Evolutionary conservation across 495 filamentous ascomycete species (phyloP).

Genomic region (Trichoderma parareesei): DNA sequence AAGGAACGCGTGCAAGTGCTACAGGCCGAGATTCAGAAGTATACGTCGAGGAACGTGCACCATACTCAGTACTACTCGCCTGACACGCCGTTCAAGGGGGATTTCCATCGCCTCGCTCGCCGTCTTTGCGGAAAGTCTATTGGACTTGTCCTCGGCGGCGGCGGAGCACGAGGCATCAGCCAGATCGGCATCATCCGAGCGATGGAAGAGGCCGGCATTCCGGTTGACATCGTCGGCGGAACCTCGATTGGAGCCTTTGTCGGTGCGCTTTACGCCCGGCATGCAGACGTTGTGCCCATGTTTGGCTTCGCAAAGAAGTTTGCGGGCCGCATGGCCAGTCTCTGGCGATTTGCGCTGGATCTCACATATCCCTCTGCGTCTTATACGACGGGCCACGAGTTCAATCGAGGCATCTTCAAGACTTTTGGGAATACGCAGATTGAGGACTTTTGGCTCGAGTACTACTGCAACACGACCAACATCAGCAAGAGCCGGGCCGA

Average conservation of each 20-base stretch:
- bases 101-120: constrained; percentile 89
- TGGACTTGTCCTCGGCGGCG: constrained; percentile 87
- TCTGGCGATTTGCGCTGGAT: constrained; percentile 95
- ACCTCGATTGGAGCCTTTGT: constrained; percentile 98
- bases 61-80: constrained; percentile 85
- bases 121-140: constrained; percentile 91
- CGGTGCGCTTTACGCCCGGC: constrained; percentile 87
- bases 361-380: constrained; percentile 90
- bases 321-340: constrained; percentile 88
- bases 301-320: constrained; percentile 96
- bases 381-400: constrained; percentile 97
- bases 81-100: constrained; percentile 88
- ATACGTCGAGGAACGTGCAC: constrained; percentile 76
- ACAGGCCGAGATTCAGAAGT: constrained; percentile 96
- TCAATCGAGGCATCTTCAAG: constrained; percentile 99
- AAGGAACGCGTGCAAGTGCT: constrained; percentile 91
- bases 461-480: constrained; percentile 98
- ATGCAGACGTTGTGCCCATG: constrained; percentile 95
- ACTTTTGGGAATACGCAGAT: constrained; percentile 94
- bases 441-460: constrained; percentile 98
- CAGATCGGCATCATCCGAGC: constrained; percentile 92
- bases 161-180: constrained; percentile 82
- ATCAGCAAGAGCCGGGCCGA: constrained; percentile 84
- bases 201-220: constrained; percentile 91
- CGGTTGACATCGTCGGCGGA: constrained; percentile 91